phyloP scores from a whole-genome alignment of 306 rosid genomes.

The apple (Malus domestica) region ASM211411v1 NC_041802.1:17331501-17332000 shows the following conservation, averaged over 20 bases:
- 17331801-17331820: conserved; percentile 54
- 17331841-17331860: conserved; percentile 79
- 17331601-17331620: conserved; percentile 43
- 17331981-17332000: conserved; percentile 63
- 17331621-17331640: conserved; percentile 70
- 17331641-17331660: conserved; percentile 77
- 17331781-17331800: conserved; percentile 63
- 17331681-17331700: background rate
- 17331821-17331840: conserved; percentile 55
- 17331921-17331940: conserved; percentile 51
- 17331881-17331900: conserved; percentile 41
- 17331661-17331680: background rate
- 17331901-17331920: conserved; percentile 44
- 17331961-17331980: conserved; percentile 68
- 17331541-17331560: conserved; percentile 92
- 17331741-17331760: conserved; percentile 89
- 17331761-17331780: conserved; percentile 80
- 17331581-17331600: conserved; percentile 91
- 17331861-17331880: conserved; percentile 52
- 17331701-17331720: background rate
- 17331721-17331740: background rate
- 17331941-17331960: conserved; percentile 52
- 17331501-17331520: background rate
- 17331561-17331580: conserved; percentile 93
- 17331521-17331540: conserved; percentile 42